Evolutionary conservation across 1,139 yeast genomes (phyloP).

Genomic region (Sugiyamaella xylanicola): DNA sequence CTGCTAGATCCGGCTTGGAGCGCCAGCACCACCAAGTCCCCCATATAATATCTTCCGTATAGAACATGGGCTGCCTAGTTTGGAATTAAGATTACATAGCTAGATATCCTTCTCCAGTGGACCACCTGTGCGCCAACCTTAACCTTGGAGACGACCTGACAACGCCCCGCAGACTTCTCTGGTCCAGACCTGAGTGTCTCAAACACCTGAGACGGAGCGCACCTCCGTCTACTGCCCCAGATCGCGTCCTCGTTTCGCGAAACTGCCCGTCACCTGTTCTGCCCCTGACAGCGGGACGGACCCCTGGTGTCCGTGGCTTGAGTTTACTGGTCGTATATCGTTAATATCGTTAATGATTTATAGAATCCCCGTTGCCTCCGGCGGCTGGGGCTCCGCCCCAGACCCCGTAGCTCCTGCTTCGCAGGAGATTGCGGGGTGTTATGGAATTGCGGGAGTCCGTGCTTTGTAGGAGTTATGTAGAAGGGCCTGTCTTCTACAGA

Average conservation of each 20-base stretch:
- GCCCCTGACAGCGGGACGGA: background rate
- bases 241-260: background rate
- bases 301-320: no score
- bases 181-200: background rate
- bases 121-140: slow-evolving; percentile 1
- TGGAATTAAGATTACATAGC: background rate
- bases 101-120: background rate
- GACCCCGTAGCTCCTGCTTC: background rate
- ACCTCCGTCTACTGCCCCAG: no score
- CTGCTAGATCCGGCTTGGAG: background rate
- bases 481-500: no score
- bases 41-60: background rate
- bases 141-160: background rate
- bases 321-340: no score
- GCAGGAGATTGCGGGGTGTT: background rate
- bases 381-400: background rate
- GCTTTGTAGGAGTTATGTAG: background rate
- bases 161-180: background rate
- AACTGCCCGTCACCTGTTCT: background rate
- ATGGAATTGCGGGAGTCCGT: background rate
- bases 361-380: no score
- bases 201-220: no score
- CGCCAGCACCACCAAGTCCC: background rate
- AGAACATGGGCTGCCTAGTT: background rate
- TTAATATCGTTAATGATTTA: no score